Percentiles rank a stretch among this genome's conserved stretches.
These are phyloP conservation scores for Trametes gibbosa DNA, from an alignment of 768 basidiomycete genomes.

Conservation along the genomic window DNA sequence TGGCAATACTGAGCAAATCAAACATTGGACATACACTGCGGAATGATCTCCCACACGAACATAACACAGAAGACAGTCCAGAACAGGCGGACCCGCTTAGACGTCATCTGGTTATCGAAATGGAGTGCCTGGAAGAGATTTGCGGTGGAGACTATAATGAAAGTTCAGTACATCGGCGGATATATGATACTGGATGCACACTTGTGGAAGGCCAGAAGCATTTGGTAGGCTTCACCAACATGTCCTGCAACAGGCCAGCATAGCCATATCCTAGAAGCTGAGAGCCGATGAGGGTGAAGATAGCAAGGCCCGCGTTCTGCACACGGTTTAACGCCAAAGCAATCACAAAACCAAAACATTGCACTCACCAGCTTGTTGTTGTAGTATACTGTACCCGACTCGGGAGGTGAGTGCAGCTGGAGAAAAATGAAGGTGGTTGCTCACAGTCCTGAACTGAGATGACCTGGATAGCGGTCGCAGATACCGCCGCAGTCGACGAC, in stretches of 20 bases:
- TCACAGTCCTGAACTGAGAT: slow-evolving; percentile 33
- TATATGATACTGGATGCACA: slow-evolving; percentile 19
- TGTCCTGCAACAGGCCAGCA: slow-evolving; percentile 37
- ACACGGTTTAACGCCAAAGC: background rate
- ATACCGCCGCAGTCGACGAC: slow-evolving; percentile 32
- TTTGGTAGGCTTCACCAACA: slow-evolving; percentile 51
- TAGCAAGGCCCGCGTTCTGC: slow-evolving; percentile 30
- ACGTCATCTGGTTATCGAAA: slow-evolving; percentile 35
- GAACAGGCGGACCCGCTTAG: slow-evolving; percentile 39
- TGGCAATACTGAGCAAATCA: background rate
- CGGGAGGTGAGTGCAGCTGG: background rate
- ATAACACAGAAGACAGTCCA: slow-evolving; percentile 37
- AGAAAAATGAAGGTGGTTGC: background rate
- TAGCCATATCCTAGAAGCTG: slow-evolving; percentile 36
- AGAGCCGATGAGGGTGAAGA: slow-evolving; percentile 36
- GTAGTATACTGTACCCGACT: slow-evolving; percentile 37
- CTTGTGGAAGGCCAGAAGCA: slow-evolving; percentile 31
- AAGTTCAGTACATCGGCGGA: background rate
- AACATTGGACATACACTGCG: slow-evolving; percentile 35
- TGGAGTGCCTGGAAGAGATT: slow-evolving; percentile 37
- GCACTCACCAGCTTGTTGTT: slow-evolving; percentile 33
- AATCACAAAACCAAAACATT: background rate
- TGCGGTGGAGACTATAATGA: slow-evolving; percentile 24
- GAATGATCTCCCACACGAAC: slow-evolving; percentile 37
- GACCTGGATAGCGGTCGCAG: slow-evolving; percentile 33